A percentile compares a stretch with the other conserved stretches of the same genome.
Conservation (phyloP, 2,329 filamentous ascomycete species). For the Stachybotrys chartarum region DNA sequence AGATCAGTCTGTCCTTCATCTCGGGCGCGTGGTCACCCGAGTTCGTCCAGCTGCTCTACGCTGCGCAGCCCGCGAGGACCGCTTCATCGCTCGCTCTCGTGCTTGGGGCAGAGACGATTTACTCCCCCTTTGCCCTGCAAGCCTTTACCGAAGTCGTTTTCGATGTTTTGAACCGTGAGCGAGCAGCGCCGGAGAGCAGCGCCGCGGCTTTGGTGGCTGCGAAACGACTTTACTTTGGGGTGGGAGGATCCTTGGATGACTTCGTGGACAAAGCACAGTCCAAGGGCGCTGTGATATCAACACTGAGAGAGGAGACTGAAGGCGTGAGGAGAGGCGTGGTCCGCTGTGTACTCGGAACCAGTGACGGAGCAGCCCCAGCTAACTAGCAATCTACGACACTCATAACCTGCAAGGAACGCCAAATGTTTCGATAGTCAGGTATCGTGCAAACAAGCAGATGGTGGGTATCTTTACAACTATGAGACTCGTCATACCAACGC, state of each 20-base stretch:
- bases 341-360: constrained; percentile 31
- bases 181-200: constrained; percentile 23
- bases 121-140: constrained; percentile 63
- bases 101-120: constrained; percentile 76
- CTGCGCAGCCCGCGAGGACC: constrained; percentile 4
- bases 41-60: constrained; percentile 54
- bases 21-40: constrained; percentile 68
- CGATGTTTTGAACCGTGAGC: constrained; percentile 44
- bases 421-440: background rate
- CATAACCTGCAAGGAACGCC: background rate
- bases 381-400: constrained; percentile 4
- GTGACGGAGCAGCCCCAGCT: constrained; percentile 1
- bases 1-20: constrained; percentile 57
- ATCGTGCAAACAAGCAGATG: background rate
- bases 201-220: constrained; percentile 63
- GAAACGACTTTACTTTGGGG: constrained; percentile 78
- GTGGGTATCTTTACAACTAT: background rate
- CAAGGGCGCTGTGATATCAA: constrained; percentile 40
- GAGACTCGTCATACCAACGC: background rate
- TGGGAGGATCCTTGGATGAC: constrained; percentile 74
- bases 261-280: constrained; percentile 50
- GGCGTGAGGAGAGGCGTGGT: constrained; percentile 58
- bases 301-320: constrained; percentile 50
- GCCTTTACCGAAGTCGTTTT: constrained; percentile 64
- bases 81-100: constrained; percentile 37